Evolutionary conservation across 805 yeast genomes (phyloP), one percentile per base, ranked within the genome.

Genomic region (Kockiozyma suomiensis): DNA sequence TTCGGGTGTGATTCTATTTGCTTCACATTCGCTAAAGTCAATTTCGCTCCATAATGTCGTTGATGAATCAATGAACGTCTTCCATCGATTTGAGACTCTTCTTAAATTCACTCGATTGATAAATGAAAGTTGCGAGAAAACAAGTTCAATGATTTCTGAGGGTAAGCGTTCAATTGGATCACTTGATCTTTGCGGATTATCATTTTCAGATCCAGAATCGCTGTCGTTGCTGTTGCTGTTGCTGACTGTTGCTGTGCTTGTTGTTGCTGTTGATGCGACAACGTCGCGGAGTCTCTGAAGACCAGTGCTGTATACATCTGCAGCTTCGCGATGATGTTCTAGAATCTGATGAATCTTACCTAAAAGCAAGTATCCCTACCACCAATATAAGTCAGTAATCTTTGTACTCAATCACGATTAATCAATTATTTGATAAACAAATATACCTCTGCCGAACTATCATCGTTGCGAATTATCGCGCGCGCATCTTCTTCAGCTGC

Each of bases 11-110:
- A 58, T 40, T 3, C 26, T 30, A 35, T 21, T 17, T n/a, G 40
- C 54, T 8, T 47, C 37, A 47, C 62, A 58, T 8, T 26, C 47
- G 17, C 51, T 37, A 32, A 54, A 58, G 25, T 58, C 62, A 12
- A 58, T 25, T 26, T 43, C 37, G 15, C 25, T 38, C 62, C 62
- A 58, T 15, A 58, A 26, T 10, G 12, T 12, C 8, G 62, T 42
- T 37, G 28, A 40, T 4, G 35, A 13, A 21, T 17, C 25, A 7
- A 58, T 43, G 19, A 54, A 53, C 12, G 23, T n/a, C 7, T 26
- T 23, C 62, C 62, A 58, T 8, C 28, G 12, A 17, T 26, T 17
- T 33, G 46, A 42, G 4, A 58, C 62, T 12, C 30, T 15, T 13
- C 47, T 50, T 23, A 54, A 38, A 3, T 38, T 35, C 1, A 50